Evolutionary conservation across 331 rosid species (phyloP), one percentile per base, ranked within the genome.

Genomic region (Prunus yedoensis): DNA sequence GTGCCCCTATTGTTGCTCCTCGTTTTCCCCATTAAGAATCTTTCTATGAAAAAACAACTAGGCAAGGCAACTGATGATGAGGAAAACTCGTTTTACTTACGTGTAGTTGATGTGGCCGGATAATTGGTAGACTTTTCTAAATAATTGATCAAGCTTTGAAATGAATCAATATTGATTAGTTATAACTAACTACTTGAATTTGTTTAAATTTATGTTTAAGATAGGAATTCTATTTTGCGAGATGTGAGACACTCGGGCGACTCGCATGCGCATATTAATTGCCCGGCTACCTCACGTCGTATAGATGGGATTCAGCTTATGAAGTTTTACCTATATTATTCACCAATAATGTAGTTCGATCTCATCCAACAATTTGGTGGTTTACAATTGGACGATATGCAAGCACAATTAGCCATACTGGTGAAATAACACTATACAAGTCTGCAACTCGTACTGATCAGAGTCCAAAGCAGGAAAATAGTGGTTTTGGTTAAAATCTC

Each of bases 11-110:
- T 49, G 68, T 68, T 47, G 8, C 20, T 25, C 45, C 74, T 69
- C 74, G 74, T 27, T 50, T 28, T 69, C 27, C 60, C 43, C 46
- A 68, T 27, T 8, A n/a, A 27, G 59, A 49, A 68, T 49, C 56
- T 13, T 25, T 14, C 43, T 27, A 27, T 27, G 28, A 27, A 27
- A 25, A 16, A 59, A 15, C 43, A 17, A 64, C 27, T 64, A n/a
- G n/a, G n/a, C n/a, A n/a, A 15, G 49, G 68, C 35, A 64, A 35
- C 16, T 18, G 66, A 60, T 60, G 41, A 63, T 10, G 68, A 35
- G 23, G 15, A 9, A 8, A 16, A 63, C 68, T 35, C 45, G 46
- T 16, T 30, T 62, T 17, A 35, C 47, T 8, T 16, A 17, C 47
- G 68, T 63, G 68, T 9, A 30, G 23, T 63, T 15, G 68, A 63